Evolutionary conservation across 164 flowering plant genomes (phyloP).

Genomic region (Akebia trifoliata): DNA sequence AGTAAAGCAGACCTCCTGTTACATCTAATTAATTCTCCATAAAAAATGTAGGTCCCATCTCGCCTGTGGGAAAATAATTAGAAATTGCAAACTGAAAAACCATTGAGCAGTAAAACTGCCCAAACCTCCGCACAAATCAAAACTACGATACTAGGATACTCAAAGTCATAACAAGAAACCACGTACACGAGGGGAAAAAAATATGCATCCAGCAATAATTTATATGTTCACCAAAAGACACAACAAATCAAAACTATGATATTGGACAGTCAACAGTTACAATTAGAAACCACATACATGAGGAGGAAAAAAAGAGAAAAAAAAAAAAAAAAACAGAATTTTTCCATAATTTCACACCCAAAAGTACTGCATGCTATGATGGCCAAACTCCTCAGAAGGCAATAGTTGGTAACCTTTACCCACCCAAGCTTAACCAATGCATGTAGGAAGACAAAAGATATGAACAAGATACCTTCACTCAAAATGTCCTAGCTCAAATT

Average conservation of each 20-base stretch:
- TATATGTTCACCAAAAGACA: background rate
- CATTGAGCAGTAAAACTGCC: background rate
- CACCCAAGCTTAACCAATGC: constrained; percentile 3
- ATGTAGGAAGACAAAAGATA: background rate
- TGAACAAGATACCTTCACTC: background rate
- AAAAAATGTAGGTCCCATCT: background rate
- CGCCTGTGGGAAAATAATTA: background rate
- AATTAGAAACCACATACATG: constrained; percentile 1
- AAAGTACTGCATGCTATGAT: background rate
- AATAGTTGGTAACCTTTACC: background rate
- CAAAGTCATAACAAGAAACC: no score
- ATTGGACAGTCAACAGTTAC: background rate
- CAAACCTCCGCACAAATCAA: background rate
- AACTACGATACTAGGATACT: no score
- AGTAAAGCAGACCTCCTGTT: no score
- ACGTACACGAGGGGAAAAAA: no score
- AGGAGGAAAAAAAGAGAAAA: background rate
- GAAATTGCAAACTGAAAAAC: background rate
- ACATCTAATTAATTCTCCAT: background rate
- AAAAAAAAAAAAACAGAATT: no score
- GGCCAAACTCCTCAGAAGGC: background rate
- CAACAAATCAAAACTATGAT: constrained; percentile 5
- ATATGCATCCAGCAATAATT: background rate
- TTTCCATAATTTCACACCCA: background rate
- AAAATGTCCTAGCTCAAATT: no score